Conservation (phyloP, 169 alveolate species). For the Plasmodium malariae region DNA sequence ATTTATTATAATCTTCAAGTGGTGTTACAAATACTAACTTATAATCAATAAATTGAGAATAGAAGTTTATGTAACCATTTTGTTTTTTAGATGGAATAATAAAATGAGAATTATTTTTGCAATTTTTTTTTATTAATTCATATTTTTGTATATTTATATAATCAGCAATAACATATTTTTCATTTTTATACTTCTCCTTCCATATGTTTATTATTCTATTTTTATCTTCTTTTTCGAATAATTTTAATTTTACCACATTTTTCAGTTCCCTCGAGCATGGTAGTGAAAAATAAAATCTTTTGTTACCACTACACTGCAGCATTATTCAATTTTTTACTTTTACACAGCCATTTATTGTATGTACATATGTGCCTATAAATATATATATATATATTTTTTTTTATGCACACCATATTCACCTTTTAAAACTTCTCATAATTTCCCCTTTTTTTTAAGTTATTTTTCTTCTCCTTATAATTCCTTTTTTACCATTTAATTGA, state of each 20-base stretch:
- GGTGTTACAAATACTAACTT: conserved; percentile 50
- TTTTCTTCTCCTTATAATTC: neutral
- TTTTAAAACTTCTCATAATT: neutral
- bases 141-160: conserved; percentile 37
- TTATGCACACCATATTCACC: neutral
- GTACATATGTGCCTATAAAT: neutral
- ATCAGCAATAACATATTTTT: conserved; percentile 56
- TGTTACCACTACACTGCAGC: conserved; percentile 1
- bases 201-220: conserved; percentile 51
- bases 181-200: conserved; percentile 57
- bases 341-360: neutral
- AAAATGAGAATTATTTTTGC: conserved; percentile 69
- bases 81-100: conserved; percentile 59
- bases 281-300: conserved; percentile 59
- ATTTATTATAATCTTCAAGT: conserved; percentile 39
- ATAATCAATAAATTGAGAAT: conserved; percentile 51
- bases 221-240: conserved; percentile 53
- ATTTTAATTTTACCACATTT: conserved; percentile 50
- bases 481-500: no score
- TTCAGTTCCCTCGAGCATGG: conserved; percentile 59
- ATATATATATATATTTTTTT: neutral
- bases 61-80: conserved; percentile 67
- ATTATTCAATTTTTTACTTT: conserved; percentile 14
- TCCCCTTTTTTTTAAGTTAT: neutral
- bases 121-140: conserved; percentile 56